Percentiles rank a stretch among this genome's conserved stretches.
phyloP scores from a whole-genome alignment of 257 asterid genomes.

The Fraxinus cuspidata region DNA sequence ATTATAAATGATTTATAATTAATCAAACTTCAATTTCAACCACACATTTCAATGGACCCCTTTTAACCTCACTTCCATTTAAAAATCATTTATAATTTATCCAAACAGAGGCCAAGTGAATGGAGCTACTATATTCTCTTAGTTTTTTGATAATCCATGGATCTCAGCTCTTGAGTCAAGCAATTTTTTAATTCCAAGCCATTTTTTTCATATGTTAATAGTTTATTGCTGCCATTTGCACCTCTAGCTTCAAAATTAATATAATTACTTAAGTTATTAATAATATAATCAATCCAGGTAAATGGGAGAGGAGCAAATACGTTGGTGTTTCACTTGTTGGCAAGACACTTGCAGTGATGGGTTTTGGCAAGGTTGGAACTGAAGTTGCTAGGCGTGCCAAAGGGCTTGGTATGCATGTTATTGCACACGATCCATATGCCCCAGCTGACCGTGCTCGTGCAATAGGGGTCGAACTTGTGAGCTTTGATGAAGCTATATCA shows the following conservation, averaged over 20 bases:
- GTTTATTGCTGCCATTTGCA: background rate
- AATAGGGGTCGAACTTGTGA: constrained; percentile 65
- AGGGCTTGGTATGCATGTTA: constrained; percentile 77
- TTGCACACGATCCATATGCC: constrained; percentile 76
- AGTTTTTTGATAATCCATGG: background rate
- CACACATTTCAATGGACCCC: too few relatives aligned
- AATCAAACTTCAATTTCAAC: too few relatives aligned
- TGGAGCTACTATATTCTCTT: background rate
- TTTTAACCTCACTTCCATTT: too few relatives aligned
- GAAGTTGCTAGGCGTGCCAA: constrained; percentile 80
- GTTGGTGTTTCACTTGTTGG: constrained; percentile 78
- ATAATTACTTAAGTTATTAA: background rate
- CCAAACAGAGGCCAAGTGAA: background rate
- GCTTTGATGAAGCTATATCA: constrained; percentile 63
- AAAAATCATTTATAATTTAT: too few relatives aligned
- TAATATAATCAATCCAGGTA: constrained; percentile 37
- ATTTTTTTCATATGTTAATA: background rate
- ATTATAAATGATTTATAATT: too few relatives aligned
- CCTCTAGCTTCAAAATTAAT: background rate
- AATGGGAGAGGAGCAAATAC: constrained; percentile 70
- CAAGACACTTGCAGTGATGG: constrained; percentile 71
- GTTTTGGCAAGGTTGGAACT: constrained; percentile 76
- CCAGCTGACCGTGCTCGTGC: constrained; percentile 84
- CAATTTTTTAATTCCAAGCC: background rate
- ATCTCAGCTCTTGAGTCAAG: background rate